These are phyloP conservation scores for Fusarium kyushuense DNA, from an alignment of 2,329 filamentous ascomycete genomes.

Conservation along the genomic window DNA sequence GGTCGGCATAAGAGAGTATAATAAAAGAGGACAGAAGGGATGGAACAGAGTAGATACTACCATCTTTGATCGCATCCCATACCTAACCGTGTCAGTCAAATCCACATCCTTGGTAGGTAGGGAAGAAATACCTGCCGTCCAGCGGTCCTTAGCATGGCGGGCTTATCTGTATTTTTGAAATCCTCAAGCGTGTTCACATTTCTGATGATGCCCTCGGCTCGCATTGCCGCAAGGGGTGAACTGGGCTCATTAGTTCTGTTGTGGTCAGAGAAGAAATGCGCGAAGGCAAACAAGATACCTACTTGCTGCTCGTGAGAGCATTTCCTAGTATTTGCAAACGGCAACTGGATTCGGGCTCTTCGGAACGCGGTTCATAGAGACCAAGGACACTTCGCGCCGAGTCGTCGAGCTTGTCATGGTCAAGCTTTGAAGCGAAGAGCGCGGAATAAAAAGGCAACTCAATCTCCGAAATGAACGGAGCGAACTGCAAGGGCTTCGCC, in stretches of 20 bases:
- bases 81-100: conserved; percentile 68
- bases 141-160: conserved; percentile 79
- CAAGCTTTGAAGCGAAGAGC: conserved; percentile 92
- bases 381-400: conserved; percentile 88
- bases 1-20: conserved; percentile 90
- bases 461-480: conserved; percentile 92
- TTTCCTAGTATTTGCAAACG: conserved; percentile 92
- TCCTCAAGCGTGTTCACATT: conserved; percentile 97
- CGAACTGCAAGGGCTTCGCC: conserved; percentile 72
- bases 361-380: conserved; percentile 85
- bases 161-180: conserved; percentile 86
- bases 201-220: conserved; percentile 92
- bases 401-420: conserved; percentile 96
- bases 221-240: conserved; percentile 76
- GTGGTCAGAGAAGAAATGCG: conserved; percentile 38
- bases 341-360: conserved; percentile 80
- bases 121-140: conserved; percentile 74
- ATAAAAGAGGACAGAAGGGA: conserved; percentile 91
- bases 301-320: conserved; percentile 87
- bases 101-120: background rate
- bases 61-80: conserved; percentile 97
- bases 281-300: conserved; percentile 55
- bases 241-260: conserved; percentile 59
- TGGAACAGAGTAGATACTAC: conserved; percentile 94
- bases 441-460: conserved; percentile 95